Conservation (phyloP, 2,329 filamentous ascomycete genomes). For the Metarhizium robertsii region DNA sequence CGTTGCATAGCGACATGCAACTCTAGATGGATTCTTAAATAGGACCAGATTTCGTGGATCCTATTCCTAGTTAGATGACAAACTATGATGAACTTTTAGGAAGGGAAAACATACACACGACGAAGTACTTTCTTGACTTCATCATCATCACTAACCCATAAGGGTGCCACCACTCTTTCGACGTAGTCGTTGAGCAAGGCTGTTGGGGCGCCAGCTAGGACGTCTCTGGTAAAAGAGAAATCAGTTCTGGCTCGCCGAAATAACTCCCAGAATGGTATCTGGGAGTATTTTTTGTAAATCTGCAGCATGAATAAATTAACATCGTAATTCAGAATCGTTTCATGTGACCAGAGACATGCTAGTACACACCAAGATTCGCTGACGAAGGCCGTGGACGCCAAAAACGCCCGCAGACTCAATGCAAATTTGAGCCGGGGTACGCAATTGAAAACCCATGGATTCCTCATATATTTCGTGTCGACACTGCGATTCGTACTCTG, state of each 20-base stretch:
- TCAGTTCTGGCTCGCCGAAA: slow-evolving; percentile 17
- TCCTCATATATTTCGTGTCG: slow-evolving; percentile 40
- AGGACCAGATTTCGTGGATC: slow-evolving; percentile 24
- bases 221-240: slow-evolving; percentile 20
- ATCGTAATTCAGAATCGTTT: neutral
- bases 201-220: slow-evolving; percentile 24
- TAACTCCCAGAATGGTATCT: slow-evolving; percentile 38
- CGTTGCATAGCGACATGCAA: slow-evolving; percentile 44
- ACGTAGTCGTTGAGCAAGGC: slow-evolving; percentile 19
- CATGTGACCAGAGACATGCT: neutral
- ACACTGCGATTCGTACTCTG: slow-evolving; percentile 30
- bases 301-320: slow-evolving; percentile 16
- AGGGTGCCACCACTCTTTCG: slow-evolving; percentile 15
- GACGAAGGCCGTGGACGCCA: slow-evolving; percentile 42
- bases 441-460: slow-evolving; percentile 30
- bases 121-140: slow-evolving; percentile 13
- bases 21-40: slow-evolving; percentile 40
- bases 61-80: slow-evolving; percentile 14
- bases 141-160: slow-evolving; percentile 16
- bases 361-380: slow-evolving; percentile 40
- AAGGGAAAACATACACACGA: slow-evolving; percentile 16
- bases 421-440: slow-evolving; percentile 21
- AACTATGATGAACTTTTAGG: no score
- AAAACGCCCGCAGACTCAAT: slow-evolving; percentile 37
- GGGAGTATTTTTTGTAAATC: slow-evolving; percentile 42